Evolutionary conservation across 306 rosid species (phyloP).

Genomic region (Quercus glauca): DNA sequence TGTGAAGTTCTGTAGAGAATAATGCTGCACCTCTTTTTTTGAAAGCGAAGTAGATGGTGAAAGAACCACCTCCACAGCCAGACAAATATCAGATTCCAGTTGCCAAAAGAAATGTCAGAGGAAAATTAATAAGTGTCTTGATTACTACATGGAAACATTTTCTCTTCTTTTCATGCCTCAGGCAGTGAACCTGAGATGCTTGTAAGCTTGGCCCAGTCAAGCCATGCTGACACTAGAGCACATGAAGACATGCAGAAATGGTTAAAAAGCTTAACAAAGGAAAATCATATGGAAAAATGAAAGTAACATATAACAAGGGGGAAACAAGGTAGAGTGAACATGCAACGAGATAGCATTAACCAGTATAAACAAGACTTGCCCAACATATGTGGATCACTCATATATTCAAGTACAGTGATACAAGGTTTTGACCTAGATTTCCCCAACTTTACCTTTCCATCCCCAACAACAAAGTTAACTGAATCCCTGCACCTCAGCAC

Average conservation of each 20-base stretch:
- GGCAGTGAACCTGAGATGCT: constrained; percentile 1
- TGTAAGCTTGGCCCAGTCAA: constrained; percentile 22
- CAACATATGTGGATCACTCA: constrained; percentile 33
- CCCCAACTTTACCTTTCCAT: constrained; percentile 68
- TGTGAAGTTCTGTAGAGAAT: background rate
- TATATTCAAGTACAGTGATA: constrained; percentile 38
- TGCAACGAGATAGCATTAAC: constrained; percentile 24
- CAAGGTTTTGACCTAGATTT: constrained; percentile 35
- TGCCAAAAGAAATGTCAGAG: constrained; percentile 20
- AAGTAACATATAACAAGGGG: constrained; percentile 7
- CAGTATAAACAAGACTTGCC: constrained; percentile 21
- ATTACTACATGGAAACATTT: constrained; percentile 5
- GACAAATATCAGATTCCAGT: constrained; percentile 13
- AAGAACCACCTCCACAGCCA: constrained; percentile 3
- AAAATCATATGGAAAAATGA: constrained; percentile 13
- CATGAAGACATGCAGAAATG: constrained; percentile 9
- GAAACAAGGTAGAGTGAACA: constrained; percentile 8
- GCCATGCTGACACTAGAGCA: constrained; percentile 22
- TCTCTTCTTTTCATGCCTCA: background rate
- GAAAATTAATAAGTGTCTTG: background rate
- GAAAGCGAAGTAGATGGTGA: background rate
- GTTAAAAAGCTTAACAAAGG: constrained; percentile 1
- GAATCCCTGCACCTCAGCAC: constrained; percentile 49
- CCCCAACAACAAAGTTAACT: constrained; percentile 47
- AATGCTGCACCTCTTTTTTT: background rate